Conservation (phyloP, 371 early-diverging fungal species). For the Mucor lusitanicus region DNA sequence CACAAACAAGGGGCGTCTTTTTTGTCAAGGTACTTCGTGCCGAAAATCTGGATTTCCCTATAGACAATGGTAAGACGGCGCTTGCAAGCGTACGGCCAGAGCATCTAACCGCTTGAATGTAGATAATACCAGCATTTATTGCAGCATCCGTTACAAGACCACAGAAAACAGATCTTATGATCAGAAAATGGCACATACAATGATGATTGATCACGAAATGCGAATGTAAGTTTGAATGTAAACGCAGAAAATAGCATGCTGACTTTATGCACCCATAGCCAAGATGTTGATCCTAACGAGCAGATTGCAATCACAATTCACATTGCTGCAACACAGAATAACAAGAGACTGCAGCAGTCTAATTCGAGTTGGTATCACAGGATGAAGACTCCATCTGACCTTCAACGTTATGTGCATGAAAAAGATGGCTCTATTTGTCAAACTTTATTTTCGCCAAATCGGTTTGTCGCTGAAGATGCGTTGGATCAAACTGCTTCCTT, state of each 20-base stretch:
- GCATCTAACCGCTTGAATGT: not conserved
- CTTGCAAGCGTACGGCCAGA: not conserved
- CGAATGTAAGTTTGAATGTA: slow-evolving; percentile 15
- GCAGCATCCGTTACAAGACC: slow-evolving; percentile 18
- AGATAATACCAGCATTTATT: slow-evolving; percentile 9
- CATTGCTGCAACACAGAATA: not conserved
- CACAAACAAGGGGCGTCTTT: not conserved
- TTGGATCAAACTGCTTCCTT: slow-evolving; percentile 30
- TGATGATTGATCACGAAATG: slow-evolving; percentile 18
- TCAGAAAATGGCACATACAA: slow-evolving; percentile 8
- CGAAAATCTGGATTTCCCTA: slow-evolving; percentile 37
- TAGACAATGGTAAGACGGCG: slow-evolving; percentile 22
- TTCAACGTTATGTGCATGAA: slow-evolving; percentile 23
- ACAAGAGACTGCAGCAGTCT: not conserved
- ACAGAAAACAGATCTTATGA: not conserved
- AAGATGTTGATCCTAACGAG: slow-evolving; percentile 14
- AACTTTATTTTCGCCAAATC: slow-evolving; percentile 24
- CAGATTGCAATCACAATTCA: slow-evolving; percentile 17
- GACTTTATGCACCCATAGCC: slow-evolving; percentile 4
- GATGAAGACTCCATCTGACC: slow-evolving; percentile 5
- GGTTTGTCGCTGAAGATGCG: slow-evolving; percentile 4
- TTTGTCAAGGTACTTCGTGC: slow-evolving; percentile 12
- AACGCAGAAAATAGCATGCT: not conserved
- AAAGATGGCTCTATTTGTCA: slow-evolving; percentile 38
- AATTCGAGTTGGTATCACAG: slow-evolving; percentile 18